phyloP scores from a whole-genome alignment of 2,329 filamentous ascomycete species.

The Metarhizium robertsii region DNA sequence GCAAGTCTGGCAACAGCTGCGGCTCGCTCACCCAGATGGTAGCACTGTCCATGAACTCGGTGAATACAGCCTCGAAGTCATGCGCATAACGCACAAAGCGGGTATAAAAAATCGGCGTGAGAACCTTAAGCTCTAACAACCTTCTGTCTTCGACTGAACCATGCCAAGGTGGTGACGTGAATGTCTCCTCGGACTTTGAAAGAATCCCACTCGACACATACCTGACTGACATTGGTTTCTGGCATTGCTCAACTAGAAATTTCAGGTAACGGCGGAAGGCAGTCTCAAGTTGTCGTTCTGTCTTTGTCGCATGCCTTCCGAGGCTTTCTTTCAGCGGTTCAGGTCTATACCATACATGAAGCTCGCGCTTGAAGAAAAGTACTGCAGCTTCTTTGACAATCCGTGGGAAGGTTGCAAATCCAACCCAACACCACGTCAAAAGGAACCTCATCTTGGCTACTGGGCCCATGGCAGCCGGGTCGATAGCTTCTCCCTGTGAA shows the following conservation, averaged over 20 bases:
- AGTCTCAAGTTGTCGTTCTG: conserved; percentile 37
- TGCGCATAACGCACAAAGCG: conserved; percentile 55
- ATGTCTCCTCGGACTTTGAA: conserved; percentile 25
- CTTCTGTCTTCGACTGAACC: conserved; percentile 13
- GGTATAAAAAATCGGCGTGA: conserved; percentile 59
- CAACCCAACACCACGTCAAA: conserved; percentile 56
- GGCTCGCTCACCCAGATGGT: conserved; percentile 50
- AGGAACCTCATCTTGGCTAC: conserved; percentile 38
- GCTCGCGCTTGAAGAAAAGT: conserved; percentile 45
- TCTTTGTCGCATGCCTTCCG: conserved; percentile 38
- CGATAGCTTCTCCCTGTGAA: conserved; percentile 39
- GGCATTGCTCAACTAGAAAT: conserved; percentile 37
- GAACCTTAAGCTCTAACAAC: conserved; percentile 44
- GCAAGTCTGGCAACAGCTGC: conserved; percentile 37
- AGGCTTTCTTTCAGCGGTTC: conserved; percentile 51
- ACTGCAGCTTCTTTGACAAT: conserved; percentile 51
- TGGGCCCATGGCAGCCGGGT: conserved; percentile 36
- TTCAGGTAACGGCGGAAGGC: conserved; percentile 39
- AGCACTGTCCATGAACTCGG: conserved; percentile 47
- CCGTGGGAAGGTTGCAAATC: conserved; percentile 54
- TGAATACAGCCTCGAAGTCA: conserved; percentile 51
- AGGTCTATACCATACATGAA: conserved; percentile 57
- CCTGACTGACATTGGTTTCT: conserved; percentile 35
- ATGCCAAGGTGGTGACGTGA: conserved; percentile 22
- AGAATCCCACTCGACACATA: conserved; percentile 44